Conservation (phyloP, 768 basidiomycete genomes). For the Mycena crocata region DNA sequence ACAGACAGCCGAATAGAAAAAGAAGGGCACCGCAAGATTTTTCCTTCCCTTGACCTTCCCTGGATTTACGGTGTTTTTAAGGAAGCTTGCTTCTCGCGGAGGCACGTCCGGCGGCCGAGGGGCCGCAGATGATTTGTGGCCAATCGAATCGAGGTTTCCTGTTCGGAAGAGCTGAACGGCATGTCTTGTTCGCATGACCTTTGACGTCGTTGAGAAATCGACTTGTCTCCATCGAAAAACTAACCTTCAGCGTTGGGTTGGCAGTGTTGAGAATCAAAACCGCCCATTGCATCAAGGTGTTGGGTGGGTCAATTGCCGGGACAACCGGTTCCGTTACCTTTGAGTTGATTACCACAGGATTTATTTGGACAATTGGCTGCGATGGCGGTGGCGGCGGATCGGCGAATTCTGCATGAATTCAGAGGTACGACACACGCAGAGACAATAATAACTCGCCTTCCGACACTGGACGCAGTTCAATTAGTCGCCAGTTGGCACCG, state of each 20-base stretch:
- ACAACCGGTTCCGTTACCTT: constrained; percentile 59
- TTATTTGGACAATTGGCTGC: constrained; percentile 32
- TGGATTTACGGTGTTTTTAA: constrained; percentile 67
- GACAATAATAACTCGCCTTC: constrained; percentile 58
- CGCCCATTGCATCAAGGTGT: constrained; percentile 82
- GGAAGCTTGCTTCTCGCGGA: constrained; percentile 64
- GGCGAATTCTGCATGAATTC: constrained; percentile 66
- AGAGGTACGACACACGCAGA: not conserved
- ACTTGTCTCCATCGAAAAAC: no score
- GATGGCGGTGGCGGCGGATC: constrained; percentile 65
- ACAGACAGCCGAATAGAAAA: not conserved
- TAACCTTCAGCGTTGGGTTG: constrained; percentile 74
- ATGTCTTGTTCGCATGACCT: constrained; percentile 76
- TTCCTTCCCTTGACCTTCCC: constrained; percentile 69
- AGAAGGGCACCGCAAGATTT: constrained; percentile 58
- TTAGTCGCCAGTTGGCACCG: constrained; percentile 68
- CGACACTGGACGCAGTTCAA: constrained; percentile 78
- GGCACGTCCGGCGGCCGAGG: constrained; percentile 73
- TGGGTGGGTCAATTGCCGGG: constrained; percentile 62
- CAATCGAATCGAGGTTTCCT: constrained; percentile 75
- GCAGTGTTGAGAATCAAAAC: constrained; percentile 83
- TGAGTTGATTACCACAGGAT: constrained; percentile 17
- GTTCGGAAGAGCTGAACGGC: constrained; percentile 78
- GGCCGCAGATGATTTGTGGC: constrained; percentile 61
- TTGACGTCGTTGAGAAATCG: no score